Evolutionary conservation across 192 early-diverging fungal species (phyloP), one percentile per base, ranked within the genome.

Genomic region (Linnemannia elongata): DNA sequence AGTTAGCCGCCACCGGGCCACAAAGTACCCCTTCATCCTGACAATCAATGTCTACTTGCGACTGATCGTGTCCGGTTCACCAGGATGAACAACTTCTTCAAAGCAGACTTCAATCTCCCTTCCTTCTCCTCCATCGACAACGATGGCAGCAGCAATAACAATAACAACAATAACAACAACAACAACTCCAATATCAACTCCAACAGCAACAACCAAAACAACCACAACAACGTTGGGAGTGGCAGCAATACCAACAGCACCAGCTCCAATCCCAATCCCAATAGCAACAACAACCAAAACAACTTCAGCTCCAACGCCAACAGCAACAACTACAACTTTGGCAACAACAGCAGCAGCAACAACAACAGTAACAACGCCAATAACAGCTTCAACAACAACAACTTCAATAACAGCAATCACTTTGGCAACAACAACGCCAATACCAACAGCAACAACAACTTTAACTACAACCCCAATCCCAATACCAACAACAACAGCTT

Each of bases 11-110:
- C 60, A 66, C 2, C 60, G 60, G 60, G 30, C 60, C 60, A 66
- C 8, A 66, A 27, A 27, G 30, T 27, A 15, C 30, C 60, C 60
- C 30, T 27, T 30, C n/a, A 66, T 66, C 60, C 27, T 15, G 60
- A 9, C 33, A 66, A 27, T 30, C n/a, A 66, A 66, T 66, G 60
- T 30, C 60, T 66, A 66, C 60, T 15, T 30, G 60, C 30, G 60
- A 33, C 9, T 66, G 60, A 66, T 66, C 60, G 3, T 35, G 12
- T 33, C 60, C 60, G 12, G 60, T 33, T 66, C 63, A 44, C 36
- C 72, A 73, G 42, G 15, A 81, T 81, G 79, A 81, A 69, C 73
- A 52, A 81, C 68, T 63, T 80, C 42, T 80, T 74, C 24, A 72
- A 57, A 49, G 72, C 66, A 63, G 79, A 81, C 57, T 33, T 75